These are phyloP conservation scores for Ogataea wickerhamii DNA, from an alignment of 805 yeast species.

Conservation along the genomic window DNA sequence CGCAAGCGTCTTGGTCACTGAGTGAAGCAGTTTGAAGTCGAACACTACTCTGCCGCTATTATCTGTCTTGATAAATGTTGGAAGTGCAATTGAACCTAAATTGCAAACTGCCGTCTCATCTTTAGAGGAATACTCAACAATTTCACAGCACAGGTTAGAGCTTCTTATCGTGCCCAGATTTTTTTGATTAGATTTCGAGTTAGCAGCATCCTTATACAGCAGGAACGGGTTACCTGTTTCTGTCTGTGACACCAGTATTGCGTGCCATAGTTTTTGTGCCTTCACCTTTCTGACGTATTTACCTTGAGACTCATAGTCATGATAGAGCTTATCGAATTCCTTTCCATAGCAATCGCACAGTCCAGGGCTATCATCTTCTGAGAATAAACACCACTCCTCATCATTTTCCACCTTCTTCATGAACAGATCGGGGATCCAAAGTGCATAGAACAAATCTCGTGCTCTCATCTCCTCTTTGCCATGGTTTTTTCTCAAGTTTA, in stretches of 20 bases:
- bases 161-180: conserved; percentile 91
- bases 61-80: conserved; percentile 52
- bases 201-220: conserved; percentile 91
- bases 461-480: conserved; percentile 95
- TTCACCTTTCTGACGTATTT: conserved; percentile 60
- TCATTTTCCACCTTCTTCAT: conserved; percentile 84
- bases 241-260: conserved; percentile 86
- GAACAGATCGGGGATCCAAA: conserved; percentile 94
- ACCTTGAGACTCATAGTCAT: conserved; percentile 67
- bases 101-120: conserved; percentile 96
- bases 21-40: conserved; percentile 73
- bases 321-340: conserved; percentile 70
- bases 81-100: conserved; percentile 86
- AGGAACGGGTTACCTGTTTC: conserved; percentile 97
- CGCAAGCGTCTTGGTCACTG: conserved; percentile 70
- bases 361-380: conserved; percentile 88
- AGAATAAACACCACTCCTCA: conserved; percentile 83
- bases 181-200: conserved; percentile 82
- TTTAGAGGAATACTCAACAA: conserved; percentile 87
- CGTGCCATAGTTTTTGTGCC: conserved; percentile 90
- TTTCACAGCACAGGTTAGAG: conserved; percentile 91
- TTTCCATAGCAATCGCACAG: conserved; percentile 79
- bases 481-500: conserved; percentile 86
- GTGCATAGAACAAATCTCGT: conserved; percentile 85
- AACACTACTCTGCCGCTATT: conserved; percentile 48